Conservation (phyloP, 768 basidiomycete genomes). For the Tricholoma bakamatsutake region DNA sequence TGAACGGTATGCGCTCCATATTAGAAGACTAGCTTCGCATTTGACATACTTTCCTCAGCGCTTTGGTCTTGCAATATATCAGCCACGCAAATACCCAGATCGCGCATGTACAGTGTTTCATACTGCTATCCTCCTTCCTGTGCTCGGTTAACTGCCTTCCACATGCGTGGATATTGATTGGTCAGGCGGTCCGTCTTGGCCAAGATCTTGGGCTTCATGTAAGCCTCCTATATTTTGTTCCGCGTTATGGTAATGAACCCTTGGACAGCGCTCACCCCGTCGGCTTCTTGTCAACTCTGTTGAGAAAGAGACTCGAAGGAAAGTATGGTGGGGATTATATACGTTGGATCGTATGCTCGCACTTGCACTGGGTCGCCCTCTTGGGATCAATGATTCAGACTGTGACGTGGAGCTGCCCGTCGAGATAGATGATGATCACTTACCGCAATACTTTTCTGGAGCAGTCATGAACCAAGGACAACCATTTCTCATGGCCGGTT, state of each 20-base stretch:
- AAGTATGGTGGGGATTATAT: slow-evolving; percentile 95
- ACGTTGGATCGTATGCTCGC: slow-evolving; percentile 90
- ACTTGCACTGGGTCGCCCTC: slow-evolving; percentile 80
- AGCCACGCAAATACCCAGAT: slow-evolving; percentile 82
- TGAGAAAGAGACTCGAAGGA: slow-evolving; percentile 85
- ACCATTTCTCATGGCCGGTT: slow-evolving; percentile 77
- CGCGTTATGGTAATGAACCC: slow-evolving; percentile 13
- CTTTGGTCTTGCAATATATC: slow-evolving; percentile 88
- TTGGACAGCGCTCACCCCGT: slow-evolving; percentile 69
- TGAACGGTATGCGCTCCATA: slow-evolving; percentile 55
- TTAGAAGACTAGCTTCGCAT: slow-evolving; percentile 9
- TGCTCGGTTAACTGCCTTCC: slow-evolving; percentile 92
- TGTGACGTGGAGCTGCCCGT: slow-evolving; percentile 86
- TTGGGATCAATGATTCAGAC: slow-evolving; percentile 85
- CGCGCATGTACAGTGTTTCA: slow-evolving; percentile 85
- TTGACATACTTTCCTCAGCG: slow-evolving; percentile 38
- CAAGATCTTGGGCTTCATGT: slow-evolving; percentile 93
- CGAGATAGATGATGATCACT: slow-evolving; percentile 74
- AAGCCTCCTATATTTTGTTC: slow-evolving; percentile 26
- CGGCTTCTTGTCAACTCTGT: slow-evolving; percentile 62
- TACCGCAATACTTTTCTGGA: slow-evolving; percentile 68
- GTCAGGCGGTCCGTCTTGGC: slow-evolving; percentile 83
- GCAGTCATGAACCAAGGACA: slow-evolving; percentile 48
- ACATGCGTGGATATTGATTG: slow-evolving; percentile 89
- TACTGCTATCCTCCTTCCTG: slow-evolving; percentile 84